Evolutionary conservation across 768 basidiomycete species (phyloP).

Genomic region (Tricholoma saponaceum): DNA sequence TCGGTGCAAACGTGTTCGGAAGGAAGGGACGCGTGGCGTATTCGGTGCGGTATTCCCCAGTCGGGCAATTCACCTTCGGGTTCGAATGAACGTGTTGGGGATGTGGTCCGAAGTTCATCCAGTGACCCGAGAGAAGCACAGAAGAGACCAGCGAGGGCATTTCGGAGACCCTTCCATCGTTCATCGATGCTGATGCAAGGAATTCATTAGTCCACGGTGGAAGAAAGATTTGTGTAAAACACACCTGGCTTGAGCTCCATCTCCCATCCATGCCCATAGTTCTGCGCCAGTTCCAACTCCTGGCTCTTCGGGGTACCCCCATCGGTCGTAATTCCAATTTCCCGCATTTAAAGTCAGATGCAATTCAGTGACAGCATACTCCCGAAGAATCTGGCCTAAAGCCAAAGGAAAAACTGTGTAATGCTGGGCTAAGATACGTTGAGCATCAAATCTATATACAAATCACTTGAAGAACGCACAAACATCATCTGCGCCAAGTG

Average conservation of each 20-base stretch:
- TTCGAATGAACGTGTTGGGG: conserved; percentile 54
- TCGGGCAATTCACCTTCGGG: conserved; percentile 56
- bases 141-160: conserved; percentile 89
- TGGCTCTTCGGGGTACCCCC: conserved; percentile 76
- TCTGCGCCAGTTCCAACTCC: conserved; percentile 85
- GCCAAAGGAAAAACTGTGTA: conserved; percentile 84
- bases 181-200: conserved; percentile 55
- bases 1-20: conserved; percentile 95
- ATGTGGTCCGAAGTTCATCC: conserved; percentile 72
- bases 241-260: conserved; percentile 48
- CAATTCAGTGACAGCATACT: conserved; percentile 83
- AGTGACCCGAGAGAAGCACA: conserved; percentile 86
- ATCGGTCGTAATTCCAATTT: conserved; percentile 82
- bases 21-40: conserved; percentile 75
- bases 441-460: not conserved
- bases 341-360: conserved; percentile 90
- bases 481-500: conserved; percentile 45
- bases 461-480: conserved; percentile 24
- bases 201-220: not conserved
- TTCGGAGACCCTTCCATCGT: conserved; percentile 83
- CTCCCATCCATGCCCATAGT: conserved; percentile 90
- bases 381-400: conserved; percentile 81
- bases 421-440: conserved; percentile 59
- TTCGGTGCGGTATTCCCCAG: conserved; percentile 43
- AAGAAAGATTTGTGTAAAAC: conserved; percentile 12